Base-by-base conservation (phyloP, 352 stramenopile genomes). In the Phytophthora pini region DNA sequence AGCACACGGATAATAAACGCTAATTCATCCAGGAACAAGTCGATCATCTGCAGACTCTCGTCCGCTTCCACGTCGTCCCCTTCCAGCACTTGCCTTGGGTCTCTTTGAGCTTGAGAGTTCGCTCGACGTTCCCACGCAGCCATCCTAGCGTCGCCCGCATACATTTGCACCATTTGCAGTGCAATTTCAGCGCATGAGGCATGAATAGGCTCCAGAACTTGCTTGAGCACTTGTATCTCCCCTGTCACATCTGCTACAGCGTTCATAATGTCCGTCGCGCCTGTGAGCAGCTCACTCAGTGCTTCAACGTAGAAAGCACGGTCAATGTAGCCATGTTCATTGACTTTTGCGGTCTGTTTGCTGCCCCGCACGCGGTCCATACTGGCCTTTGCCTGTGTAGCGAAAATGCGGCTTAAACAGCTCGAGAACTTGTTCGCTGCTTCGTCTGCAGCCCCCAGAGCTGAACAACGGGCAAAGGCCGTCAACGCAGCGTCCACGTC, bases 41-140 rank as follows among this genome's bases (percentile, higher is more conserved):
- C 85, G 48, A 94, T 77, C 88, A 95, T 95, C 65, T 95, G 87
- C 29, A 95, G 68, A 67, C 84, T 93, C 70, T 95, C 88, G 58
- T 95, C 88, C 8, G 86, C 72, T 44, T 94, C 88, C 12, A 82
- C 66, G 17, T 70, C 41, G 2, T 78, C 65, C 11, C 32, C 59
- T 29, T 61, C 10, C 38, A 72, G n/a, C 12, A 27, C 48, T n/a
- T 64, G 64, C 65, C 56, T 55, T 4, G 72, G 56, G 27, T 82
- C 72, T 34, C 76, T 68, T n/a, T 79, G 64, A 13, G 83, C 83
- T 44, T 90, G 79, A 0, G 79, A 71, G 17, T 88, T 79, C 6
- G 85, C 85, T 29, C 84, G 69, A 3, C 85, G 83, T 51, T 95
- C 88, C 88, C 86, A 95, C 24, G 88, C 88, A 2, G 66, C 62